A percentile compares a stretch with the other conserved stretches of the same genome.
These are phyloP conservation scores for Trichoderma sp. DNA, from an alignment of 2,329 filamentous ascomycete species.

Conservation along the genomic window DNA sequence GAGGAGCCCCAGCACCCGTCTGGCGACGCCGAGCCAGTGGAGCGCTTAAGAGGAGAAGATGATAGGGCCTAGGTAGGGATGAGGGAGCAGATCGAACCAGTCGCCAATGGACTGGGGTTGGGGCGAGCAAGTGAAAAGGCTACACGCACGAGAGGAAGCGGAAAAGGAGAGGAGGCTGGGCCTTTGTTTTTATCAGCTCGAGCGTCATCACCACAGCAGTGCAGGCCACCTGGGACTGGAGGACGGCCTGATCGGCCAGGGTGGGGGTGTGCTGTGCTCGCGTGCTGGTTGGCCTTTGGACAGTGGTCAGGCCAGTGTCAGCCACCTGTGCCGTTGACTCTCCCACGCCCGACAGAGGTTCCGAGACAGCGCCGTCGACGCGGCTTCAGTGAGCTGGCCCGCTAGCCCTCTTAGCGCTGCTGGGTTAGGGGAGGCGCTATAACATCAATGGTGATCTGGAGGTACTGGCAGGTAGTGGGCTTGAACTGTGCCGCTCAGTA, in stretches of 20 bases:
- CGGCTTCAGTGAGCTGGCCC: constrained; percentile 7
- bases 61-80: background rate
- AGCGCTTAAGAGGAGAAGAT: background rate
- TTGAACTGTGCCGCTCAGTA: background rate
- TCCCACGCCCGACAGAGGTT: background rate
- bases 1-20: background rate
- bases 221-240: background rate
- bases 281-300: constrained; percentile 20
- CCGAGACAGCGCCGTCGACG: constrained; percentile 7
- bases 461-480: background rate
- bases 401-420: background rate
- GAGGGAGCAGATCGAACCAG: background rate
- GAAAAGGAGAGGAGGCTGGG: background rate
- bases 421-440: background rate
- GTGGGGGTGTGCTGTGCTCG: constrained; percentile 19
- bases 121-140: background rate
- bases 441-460: background rate
- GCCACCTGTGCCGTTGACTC: background rate
- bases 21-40: constrained; percentile 8
- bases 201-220: constrained; percentile 11
- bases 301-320: constrained; percentile 20
- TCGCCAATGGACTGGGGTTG: constrained; percentile 13
- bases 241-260: constrained; percentile 6
- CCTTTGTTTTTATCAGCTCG: constrained; percentile 1
- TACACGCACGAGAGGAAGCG: background rate